phyloP scores from a whole-genome alignment of 257 asterid species.

The Solanum chiquidenum region DNA sequence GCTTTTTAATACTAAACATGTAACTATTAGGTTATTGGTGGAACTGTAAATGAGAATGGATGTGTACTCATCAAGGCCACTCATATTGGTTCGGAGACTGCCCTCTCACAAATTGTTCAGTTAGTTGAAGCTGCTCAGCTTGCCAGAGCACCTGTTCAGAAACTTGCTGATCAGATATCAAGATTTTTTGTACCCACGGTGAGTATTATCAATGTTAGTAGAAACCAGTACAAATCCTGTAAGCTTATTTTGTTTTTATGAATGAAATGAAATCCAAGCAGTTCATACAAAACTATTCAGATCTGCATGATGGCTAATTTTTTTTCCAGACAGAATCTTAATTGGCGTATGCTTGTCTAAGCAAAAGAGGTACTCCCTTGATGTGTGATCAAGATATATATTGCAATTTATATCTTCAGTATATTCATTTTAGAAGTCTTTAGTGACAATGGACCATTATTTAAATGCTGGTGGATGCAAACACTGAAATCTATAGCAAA shows the following conservation, averaged over 20 bases:
- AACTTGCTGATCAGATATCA: slow-evolving; percentile 94
- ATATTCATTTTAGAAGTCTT: background rate
- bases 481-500: background rate
- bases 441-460: background rate
- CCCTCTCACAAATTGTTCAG: slow-evolving; percentile 93
- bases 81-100: slow-evolving; percentile 95
- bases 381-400: background rate
- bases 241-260: background rate
- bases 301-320: background rate
- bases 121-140: slow-evolving; percentile 99
- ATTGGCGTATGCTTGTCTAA: background rate
- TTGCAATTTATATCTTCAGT: background rate
- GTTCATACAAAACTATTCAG: background rate
- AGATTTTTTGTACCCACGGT: slow-evolving; percentile 85
- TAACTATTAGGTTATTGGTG: slow-evolving; percentile 74
- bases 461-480: background rate
- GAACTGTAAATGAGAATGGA: slow-evolving; percentile 93
- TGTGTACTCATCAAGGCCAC: slow-evolving; percentile 77
- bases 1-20: background rate
- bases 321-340: background rate
- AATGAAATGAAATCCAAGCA: background rate
- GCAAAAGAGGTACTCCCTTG: background rate
- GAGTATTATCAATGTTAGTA: slow-evolving; percentile 17
- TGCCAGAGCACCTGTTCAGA: slow-evolving; percentile 98
- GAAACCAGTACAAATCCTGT: background rate